These are phyloP conservation scores for Macrolepiota fuliginosa DNA, from an alignment of 768 basidiomycete genomes.

Conservation along the genomic window DNA sequence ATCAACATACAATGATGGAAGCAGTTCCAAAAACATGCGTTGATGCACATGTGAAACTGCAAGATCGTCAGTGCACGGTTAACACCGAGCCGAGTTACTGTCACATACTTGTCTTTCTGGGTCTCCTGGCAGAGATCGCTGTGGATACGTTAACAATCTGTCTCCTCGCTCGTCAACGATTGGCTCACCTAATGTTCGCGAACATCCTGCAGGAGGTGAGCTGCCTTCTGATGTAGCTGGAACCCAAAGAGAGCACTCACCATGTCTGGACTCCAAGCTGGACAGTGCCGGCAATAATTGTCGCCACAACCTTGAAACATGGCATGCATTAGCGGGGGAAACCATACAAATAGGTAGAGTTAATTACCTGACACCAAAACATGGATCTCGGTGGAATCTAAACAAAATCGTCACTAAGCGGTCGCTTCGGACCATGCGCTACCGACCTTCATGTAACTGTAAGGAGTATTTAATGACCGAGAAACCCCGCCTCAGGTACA, in stretches of 20 bases:
- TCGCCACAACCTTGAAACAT: slow-evolving; percentile 44
- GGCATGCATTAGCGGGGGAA: background rate
- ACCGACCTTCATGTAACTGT: slow-evolving; percentile 28
- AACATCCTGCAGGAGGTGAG: slow-evolving; percentile 51
- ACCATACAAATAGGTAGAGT: background rate
- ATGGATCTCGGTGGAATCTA: slow-evolving; percentile 63
- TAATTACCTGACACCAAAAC: slow-evolving; percentile 58
- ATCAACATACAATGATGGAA: slow-evolving; percentile 56
- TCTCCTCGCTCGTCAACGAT: background rate
- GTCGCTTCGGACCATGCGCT: background rate
- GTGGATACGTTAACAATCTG: background rate
- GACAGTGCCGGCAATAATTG: slow-evolving; percentile 59
- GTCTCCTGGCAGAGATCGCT: slow-evolving; percentile 45
- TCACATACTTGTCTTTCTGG: slow-evolving; percentile 41
- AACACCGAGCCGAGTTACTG: background rate
- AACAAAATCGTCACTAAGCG: background rate
- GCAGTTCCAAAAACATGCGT: slow-evolving; percentile 51
- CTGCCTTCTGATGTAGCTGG: background rate
- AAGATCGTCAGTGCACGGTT: slow-evolving; percentile 3
- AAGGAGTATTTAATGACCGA: background rate
- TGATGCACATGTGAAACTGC: slow-evolving; percentile 50
- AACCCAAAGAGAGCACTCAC: slow-evolving; percentile 25
- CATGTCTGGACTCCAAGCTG: slow-evolving; percentile 68
- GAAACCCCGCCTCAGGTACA: background rate
- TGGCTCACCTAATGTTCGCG: slow-evolving; percentile 47